These are phyloP conservation scores for Phytomonas sp. DNA, from an alignment of 208 protist species.

Conservation along the genomic window DNA sequence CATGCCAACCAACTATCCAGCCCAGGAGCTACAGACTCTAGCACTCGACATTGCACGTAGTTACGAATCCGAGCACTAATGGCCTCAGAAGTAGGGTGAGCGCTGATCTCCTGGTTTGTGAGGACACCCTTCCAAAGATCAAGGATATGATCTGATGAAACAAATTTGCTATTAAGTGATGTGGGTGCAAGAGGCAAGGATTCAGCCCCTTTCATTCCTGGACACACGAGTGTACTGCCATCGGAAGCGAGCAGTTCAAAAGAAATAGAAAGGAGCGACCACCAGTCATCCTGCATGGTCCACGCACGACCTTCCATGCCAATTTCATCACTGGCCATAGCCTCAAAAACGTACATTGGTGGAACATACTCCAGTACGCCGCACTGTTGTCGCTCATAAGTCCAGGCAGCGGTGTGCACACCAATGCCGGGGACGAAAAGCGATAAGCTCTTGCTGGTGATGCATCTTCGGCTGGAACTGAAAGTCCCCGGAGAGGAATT, in stretches of 20 bases:
- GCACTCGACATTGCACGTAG: slow-evolving; percentile 53
- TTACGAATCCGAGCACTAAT: slow-evolving; percentile 23
- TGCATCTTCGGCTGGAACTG: slow-evolving; percentile 3
- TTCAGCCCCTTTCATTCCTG: slow-evolving; percentile 9
- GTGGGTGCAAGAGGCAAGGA: neutral
- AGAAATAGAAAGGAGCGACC: slow-evolving; percentile 61
- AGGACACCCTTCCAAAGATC: slow-evolving; percentile 58
- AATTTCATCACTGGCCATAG: slow-evolving; percentile 31
- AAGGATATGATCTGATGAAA: slow-evolving; percentile 39
- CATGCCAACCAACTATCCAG: slow-evolving; percentile 51
- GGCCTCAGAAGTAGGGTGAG: slow-evolving; percentile 14
- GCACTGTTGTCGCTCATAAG: slow-evolving; percentile 80
- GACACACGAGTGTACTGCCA: slow-evolving; percentile 43
- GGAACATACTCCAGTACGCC: slow-evolving; percentile 80
- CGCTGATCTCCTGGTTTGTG: slow-evolving; percentile 13
- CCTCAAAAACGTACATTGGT: slow-evolving; percentile 57
- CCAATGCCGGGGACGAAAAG: slow-evolving; percentile 61
- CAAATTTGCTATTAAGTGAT: slow-evolving; percentile 30
- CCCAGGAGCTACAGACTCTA: slow-evolving; percentile 34
- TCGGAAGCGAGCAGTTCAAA: slow-evolving; percentile 71
- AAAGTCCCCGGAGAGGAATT: neutral
- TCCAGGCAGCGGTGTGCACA: slow-evolving; percentile 57
- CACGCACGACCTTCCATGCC: slow-evolving; percentile 33
- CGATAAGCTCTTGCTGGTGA: slow-evolving; percentile 11
- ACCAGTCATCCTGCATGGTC: slow-evolving; percentile 80